Evolutionary conservation across 345 rosid genomes (phyloP), one percentile per base, ranked within the genome.

Genomic region (Erodium maritimum): DNA sequence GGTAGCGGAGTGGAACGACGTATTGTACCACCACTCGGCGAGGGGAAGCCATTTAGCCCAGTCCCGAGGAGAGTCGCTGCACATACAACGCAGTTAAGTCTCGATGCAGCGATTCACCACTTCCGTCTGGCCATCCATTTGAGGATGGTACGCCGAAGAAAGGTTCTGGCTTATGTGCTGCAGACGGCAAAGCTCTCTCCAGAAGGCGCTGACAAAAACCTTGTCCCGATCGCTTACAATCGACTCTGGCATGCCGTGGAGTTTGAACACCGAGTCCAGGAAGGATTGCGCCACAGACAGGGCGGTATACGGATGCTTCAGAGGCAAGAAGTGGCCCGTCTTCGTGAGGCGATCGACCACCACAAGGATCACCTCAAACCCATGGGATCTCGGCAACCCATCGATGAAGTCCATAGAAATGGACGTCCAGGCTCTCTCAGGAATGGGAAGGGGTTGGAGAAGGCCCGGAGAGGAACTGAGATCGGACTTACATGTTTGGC

Each of bases 351-450:
- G 17, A 23, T 65, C 68, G 0, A 58, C 25, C 19, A 65, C 57
- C 9, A 65, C 62, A 11, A 65, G n/a, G n/a, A n/a, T n/a, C n/a
- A n/a, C n/a, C n/a, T n/a, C n/a, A n/a, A n/a, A n/a, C n/a, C n/a
- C n/a, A 48, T 46, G 21, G 10, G 68, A 57, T 3, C 21, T 23
- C 0, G 62, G 68, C 1, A 64, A 42, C 18, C 67, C 61, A 0
- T 5, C 55, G 2, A 64, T 64, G 17, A 64, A 64, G 11, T 65
- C 62, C 68, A 65, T 62, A 3, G 66, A 23, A 25, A 52, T 62
- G 17, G 16, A 19, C 1, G 12, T 14, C 58, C 58, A 62, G 13
- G n/a, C 17, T 8, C 0, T 1, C 16, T 1, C 8, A 0, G 51
- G 62, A 0, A 65, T 65, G 0, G 50, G 55, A 0, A 60, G 12